Base-by-base conservation (phyloP, 2,329 filamentous ascomycete genomes). In the Boeremia lycopersici region DNA sequence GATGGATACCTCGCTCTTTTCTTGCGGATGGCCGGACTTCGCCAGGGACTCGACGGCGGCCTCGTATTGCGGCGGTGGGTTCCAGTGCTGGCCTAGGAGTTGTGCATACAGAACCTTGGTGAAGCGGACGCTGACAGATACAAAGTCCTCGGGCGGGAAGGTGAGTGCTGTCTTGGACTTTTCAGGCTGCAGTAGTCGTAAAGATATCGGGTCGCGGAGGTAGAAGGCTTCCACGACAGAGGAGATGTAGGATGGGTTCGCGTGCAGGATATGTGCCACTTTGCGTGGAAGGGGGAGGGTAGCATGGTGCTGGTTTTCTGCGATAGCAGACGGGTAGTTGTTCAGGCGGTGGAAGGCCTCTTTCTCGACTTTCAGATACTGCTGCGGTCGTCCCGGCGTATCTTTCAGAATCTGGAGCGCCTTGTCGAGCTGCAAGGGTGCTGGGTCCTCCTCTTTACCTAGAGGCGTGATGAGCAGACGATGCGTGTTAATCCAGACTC, bases 141-240 rank as follows among this genome's bases (percentile, higher is more conserved):
- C 89, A 34, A 96, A 84, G 70, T 98, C 93, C 40, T 82, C 76
- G 0, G 92, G 92, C 3, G 86, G 82, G 65, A 99, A 96, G 2
- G 75, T 70, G 2, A 92, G 79, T 0, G 77, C 74, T 0, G 74
- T 76, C 40, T 65, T 63, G 0, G 83, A 74, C 30, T 83, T 79
- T 48, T 82, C 78, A 2, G 68, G 65, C 50, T 87, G 78, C 3
- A 96, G 78, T 1, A 87, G 84, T 50, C 88, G 88, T 38, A 97
- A 76, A 0, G 88, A 82, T 53, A 91, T 82, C 0, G 91, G 88
- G 67, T 98, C 93, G 57, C 95, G 87, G 12, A 96, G 82, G 73
- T 98, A 98, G 74, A 99, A 98, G 0, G 89, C 87, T 74, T 99
- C 96, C 2, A 93, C 85, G 1, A 91, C 92, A 0, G 92, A 86